phyloP scores from a whole-genome alignment of 2,329 filamentous ascomycete species.

The Ascochyta fabae region DNA sequence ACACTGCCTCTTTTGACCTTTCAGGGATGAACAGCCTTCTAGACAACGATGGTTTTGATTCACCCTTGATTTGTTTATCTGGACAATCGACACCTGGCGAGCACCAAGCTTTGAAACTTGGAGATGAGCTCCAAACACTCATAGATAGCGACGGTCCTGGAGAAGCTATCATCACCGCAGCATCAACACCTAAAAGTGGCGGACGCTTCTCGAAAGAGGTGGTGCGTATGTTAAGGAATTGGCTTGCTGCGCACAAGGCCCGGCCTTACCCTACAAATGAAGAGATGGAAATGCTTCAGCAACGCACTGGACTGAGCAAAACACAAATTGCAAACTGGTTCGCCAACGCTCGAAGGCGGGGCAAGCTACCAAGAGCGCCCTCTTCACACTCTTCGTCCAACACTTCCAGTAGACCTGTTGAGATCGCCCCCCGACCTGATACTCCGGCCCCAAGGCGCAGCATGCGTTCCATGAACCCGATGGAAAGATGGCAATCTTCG shows the following conservation, averaged over 20 bases:
- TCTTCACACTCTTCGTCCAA: slow-evolving; percentile 4
- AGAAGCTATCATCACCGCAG: background rate
- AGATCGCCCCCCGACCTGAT: slow-evolving; percentile 32
- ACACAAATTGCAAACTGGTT: slow-evolving; percentile 39
- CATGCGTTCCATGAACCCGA: slow-evolving; percentile 22
- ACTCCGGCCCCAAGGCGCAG: slow-evolving; percentile 26
- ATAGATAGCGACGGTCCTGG: background rate
- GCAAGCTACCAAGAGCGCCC: slow-evolving; percentile 23
- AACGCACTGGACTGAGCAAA: slow-evolving; percentile 32
- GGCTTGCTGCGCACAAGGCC: slow-evolving; percentile 30
- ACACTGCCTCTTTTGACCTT: slow-evolving; percentile 6
- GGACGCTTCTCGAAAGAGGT: slow-evolving; percentile 34
- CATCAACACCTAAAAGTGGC: slow-evolving; percentile 5
- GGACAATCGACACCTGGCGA: slow-evolving; percentile 13
- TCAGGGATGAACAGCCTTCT: background rate
- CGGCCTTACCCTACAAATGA: slow-evolving; percentile 33
- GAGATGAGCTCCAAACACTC: slow-evolving; percentile 4
- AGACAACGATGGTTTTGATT: slow-evolving; percentile 15
- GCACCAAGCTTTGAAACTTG: slow-evolving; percentile 6
- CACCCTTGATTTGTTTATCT: slow-evolving; percentile 6
- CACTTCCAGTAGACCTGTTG: slow-evolving; percentile 19
- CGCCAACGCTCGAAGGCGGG: slow-evolving; percentile 36
- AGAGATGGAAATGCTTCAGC: slow-evolving; percentile 27
- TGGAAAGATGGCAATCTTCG: slow-evolving; percentile 40
- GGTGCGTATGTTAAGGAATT: slow-evolving; percentile 32